A percentile compares a stretch with the other conserved stretches of the same genome.
phyloP scores from a whole-genome alignment of 805 yeast species.

The Metschnikowia lunata region DNA sequence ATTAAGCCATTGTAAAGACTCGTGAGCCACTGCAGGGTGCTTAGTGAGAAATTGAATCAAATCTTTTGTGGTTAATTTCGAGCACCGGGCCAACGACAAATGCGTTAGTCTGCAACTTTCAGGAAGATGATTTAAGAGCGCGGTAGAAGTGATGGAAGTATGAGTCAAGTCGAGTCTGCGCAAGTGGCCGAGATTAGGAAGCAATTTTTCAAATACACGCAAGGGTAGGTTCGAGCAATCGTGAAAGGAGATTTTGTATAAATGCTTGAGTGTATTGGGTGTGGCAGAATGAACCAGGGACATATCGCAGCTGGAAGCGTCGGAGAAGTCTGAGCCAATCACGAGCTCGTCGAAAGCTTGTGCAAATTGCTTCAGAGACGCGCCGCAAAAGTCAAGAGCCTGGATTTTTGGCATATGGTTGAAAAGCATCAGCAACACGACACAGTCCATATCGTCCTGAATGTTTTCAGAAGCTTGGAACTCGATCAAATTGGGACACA shows the following conservation, averaged over 20 bases:
- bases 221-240: slow-evolving; percentile 78
- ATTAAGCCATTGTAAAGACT: slow-evolving; percentile 60
- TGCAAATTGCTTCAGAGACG: slow-evolving; percentile 61
- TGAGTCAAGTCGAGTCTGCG: slow-evolving; percentile 76
- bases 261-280: slow-evolving; percentile 9
- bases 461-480: slow-evolving; percentile 82
- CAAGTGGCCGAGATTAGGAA: slow-evolving; percentile 54
- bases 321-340: slow-evolving; percentile 14
- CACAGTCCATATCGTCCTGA: slow-evolving; percentile 69
- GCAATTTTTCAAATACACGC: slow-evolving; percentile 48
- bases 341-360: slow-evolving; percentile 47
- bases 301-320: slow-evolving; percentile 1
- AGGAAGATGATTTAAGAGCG: slow-evolving; percentile 50
- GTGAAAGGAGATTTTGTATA: slow-evolving; percentile 65
- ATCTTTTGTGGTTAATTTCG: slow-evolving; percentile 67
- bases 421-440: slow-evolving; percentile 54
- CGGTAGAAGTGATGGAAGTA: slow-evolving; percentile 68
- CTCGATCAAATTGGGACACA: slow-evolving; percentile 68
- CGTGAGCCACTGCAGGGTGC: slow-evolving; percentile 57
- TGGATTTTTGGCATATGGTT: slow-evolving; percentile 52
- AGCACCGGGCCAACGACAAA: slow-evolving; percentile 52
- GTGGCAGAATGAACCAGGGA: slow-evolving; percentile 1
- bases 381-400: slow-evolving; percentile 85
- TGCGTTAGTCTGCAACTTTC: slow-evolving; percentile 62
- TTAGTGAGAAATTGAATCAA: slow-evolving; percentile 62